Evolutionary conservation across 352 stramenopile species (phyloP).

Genomic region (Phytophthora cryptogea): DNA sequence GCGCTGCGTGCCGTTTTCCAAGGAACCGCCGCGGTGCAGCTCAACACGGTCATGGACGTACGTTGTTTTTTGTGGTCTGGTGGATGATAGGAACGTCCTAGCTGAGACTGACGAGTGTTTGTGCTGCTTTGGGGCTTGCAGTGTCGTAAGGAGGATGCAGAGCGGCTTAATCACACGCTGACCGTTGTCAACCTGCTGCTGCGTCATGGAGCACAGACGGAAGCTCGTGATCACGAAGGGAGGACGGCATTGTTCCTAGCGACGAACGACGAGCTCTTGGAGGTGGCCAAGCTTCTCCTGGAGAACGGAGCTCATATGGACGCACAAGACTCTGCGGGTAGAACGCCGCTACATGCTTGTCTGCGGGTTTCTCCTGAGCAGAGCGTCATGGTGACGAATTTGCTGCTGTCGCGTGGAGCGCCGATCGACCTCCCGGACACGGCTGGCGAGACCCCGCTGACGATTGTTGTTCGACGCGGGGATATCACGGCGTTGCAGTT

Average conservation of each 20-base stretch:
- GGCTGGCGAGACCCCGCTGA: slow-evolving; percentile 27
- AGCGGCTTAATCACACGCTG: slow-evolving; percentile 31
- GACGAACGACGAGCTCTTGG: slow-evolving; percentile 41
- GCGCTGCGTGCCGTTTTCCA: slow-evolving; percentile 42
- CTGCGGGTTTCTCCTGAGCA: slow-evolving; percentile 26
- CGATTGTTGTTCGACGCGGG: slow-evolving; percentile 27
- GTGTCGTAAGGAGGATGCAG: slow-evolving; percentile 39
- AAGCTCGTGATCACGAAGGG: slow-evolving; percentile 32
- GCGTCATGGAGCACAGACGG: slow-evolving; percentile 28
- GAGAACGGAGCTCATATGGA: slow-evolving; percentile 33
- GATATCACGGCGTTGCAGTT: slow-evolving; percentile 32
- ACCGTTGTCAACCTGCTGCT: slow-evolving; percentile 36
- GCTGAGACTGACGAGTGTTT: slow-evolving; percentile 4
- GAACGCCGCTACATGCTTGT: slow-evolving; percentile 30
- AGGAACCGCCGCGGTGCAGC: slow-evolving; percentile 28
- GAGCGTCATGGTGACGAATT: slow-evolving; percentile 33
- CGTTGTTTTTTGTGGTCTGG: neutral
- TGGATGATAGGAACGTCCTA: neutral
- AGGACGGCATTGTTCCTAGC: slow-evolving; percentile 40
- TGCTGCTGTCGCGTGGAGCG: slow-evolving; percentile 31
- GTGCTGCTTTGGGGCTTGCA: slow-evolving; percentile 3
- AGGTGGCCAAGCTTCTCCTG: slow-evolving; percentile 32
- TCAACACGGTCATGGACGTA: slow-evolving; percentile 43
- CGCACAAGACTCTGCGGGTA: slow-evolving; percentile 27
- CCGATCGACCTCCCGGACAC: slow-evolving; percentile 33